Base-by-base conservation (phyloP, 208 protist genomes). In the Trypanosoma scelopori region DNA sequence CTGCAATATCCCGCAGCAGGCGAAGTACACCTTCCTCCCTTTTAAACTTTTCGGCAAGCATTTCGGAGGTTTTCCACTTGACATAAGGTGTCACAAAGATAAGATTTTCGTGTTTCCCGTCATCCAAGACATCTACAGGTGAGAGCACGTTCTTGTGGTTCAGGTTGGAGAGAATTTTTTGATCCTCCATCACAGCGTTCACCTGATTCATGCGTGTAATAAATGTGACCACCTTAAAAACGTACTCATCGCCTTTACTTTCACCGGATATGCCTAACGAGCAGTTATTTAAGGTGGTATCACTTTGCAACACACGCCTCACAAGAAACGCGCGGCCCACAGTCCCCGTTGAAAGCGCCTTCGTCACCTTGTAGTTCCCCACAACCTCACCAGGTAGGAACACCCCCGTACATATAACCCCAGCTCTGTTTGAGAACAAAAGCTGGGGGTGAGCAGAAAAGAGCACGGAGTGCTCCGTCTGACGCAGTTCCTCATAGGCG, bases 171-270 rank as follows among this genome's bases (percentile, higher is more conserved):
- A 95, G 48, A 16, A 76, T 66, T 4, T 79, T 71, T 52, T 90
- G 76, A 48, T 92, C 85, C 1, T 73, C 60, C 27, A 89, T 74
- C 22, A 95, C 81, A 20, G 56, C 62, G 11, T 84, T 58, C 27
- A 88, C 50, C 5, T 78, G 42, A 16, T 69, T 37, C 25, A 74
- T 76, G 0, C 85, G 81, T n/a, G 86, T 69, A 16, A 83, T 69
- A 65, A 92, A 95, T 45, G 77, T 87, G 1, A 92, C 78, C 16
- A 87, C 84, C 62, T 95, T 95, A 35, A 92, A 50, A 25, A 88
- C 71, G 45, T 22, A 42, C 23, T 62, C 18, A 23, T 11, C 5
- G 0, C 37, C 15, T 23, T 47, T n/a, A n/a, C n/a, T 18, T 48
- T 13, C 4, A 13, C 23, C 22, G 5, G 20, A 32, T 6, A 18